Evolutionary conservation across 345 rosid species (phyloP).

Genomic region (Carallia pectinifolia): DNA sequence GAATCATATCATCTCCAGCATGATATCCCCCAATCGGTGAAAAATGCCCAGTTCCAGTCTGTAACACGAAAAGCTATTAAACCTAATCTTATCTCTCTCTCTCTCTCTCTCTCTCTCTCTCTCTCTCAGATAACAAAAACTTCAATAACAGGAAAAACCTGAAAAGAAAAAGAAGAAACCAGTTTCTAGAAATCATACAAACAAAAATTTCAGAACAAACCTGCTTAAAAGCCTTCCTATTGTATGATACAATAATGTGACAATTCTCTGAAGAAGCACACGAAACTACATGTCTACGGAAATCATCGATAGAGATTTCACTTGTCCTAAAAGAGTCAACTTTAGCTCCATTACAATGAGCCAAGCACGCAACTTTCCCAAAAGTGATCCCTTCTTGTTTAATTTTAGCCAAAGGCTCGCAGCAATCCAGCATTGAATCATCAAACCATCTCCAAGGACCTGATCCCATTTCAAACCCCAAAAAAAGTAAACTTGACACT

Average conservation of each 20-base stretch:
- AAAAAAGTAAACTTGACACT: neutral
- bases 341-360: conserved; percentile 35
- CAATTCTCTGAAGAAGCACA: conserved; percentile 29
- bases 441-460: conserved; percentile 48
- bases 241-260: conserved; percentile 32
- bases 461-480: neutral
- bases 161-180: neutral
- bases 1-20: conserved; percentile 34
- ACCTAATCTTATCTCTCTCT: no score
- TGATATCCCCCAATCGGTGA: conserved; percentile 46
- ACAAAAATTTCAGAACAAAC: conserved; percentile 4
- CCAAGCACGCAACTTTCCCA: conserved; percentile 39
- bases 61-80: neutral
- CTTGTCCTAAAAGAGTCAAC: conserved; percentile 30
- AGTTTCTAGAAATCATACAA: neutral
- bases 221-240: conserved; percentile 33
- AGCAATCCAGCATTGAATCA: conserved; percentile 43
- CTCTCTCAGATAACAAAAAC: neutral
- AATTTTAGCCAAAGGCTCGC: conserved; percentile 34
- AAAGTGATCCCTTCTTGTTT: conserved; percentile 31
- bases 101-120: no score
- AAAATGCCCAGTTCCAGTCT: conserved; percentile 44
- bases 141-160: neutral
- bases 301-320: conserved; percentile 22
- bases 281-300: conserved; percentile 22